Evolutionary conservation across 78 protist species (phyloP).

Genomic region (Dictyostelium capitatum): DNA sequence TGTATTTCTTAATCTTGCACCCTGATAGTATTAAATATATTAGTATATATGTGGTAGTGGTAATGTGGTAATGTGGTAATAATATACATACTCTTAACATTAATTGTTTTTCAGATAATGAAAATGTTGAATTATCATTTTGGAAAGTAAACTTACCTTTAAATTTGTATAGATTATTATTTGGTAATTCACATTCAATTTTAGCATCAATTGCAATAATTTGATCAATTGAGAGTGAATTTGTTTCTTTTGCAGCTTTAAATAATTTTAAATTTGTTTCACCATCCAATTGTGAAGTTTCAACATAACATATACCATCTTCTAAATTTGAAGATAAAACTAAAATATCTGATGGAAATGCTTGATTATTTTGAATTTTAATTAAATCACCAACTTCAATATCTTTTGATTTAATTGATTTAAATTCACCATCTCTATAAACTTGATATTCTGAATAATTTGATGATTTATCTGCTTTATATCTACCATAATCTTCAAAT

Average conservation of each 20-base stretch:
- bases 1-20: slow-evolving; percentile 72
- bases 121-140: background rate
- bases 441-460: slow-evolving; percentile 44
- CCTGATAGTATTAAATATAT: slow-evolving; percentile 2
- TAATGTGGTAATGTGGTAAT: too few species aligned
- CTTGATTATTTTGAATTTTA: slow-evolving; percentile 30
- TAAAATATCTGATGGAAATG: slow-evolving; percentile 77
- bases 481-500: slow-evolving; percentile 87
- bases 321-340: slow-evolving; percentile 23
- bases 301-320: slow-evolving; percentile 82
- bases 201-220: background rate
- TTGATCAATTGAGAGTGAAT: background rate
- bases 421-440: background rate
- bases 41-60: background rate
- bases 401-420: background rate
- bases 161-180: slow-evolving; percentile 44
- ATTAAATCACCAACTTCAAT: slow-evolving; percentile 76
- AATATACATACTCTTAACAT: slow-evolving; percentile 63
- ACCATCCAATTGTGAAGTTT: slow-evolving; percentile 81
- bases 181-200: slow-evolving; percentile 61
- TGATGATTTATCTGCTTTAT: slow-evolving; percentile 42
- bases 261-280: slow-evolving; percentile 59
- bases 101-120: slow-evolving; percentile 49
- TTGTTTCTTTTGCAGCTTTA: slow-evolving; percentile 46
- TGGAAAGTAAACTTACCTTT: slow-evolving; percentile 18